Base-by-base conservation (phyloP, 2,329 filamentous ascomycete species). In the Sclerotiophoma versabilis region DNA sequence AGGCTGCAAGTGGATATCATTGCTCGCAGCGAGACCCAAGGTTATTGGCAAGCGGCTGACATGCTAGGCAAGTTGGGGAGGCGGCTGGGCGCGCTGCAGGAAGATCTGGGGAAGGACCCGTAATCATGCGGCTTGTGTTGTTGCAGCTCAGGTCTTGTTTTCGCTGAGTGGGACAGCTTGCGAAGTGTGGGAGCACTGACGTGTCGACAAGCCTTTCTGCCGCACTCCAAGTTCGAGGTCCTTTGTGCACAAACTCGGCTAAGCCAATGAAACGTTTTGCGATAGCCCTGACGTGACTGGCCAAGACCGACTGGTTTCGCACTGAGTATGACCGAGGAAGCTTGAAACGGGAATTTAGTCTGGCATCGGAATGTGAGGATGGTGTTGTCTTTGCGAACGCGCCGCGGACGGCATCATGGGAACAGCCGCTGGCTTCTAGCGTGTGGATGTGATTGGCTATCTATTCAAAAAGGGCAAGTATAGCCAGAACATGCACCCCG, bases 101-200 rank as follows among this genome's bases (percentile, higher is more conserved):
- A 46, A 50, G 45, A 52, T 47, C 42, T 45, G 43, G 58, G 50
- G 55, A 36, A 49, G 54, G 45, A 48, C 50, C 49, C 55, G 44
- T 51, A 26, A 42, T 49, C 33, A 51, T 57, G 54, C 54, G 54
- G 54, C 54, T 57, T 38, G 39, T 33, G 48, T 38, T 63, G 65
- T 65, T 72, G 70, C 63, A 68, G 71, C 70, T 71, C 60, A 63
- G 67, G 59, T 65, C 59, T 61, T 60, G 65, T 63, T 64, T 64
- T 49, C 54, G 49, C 44, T 11, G 32, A 43, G 62, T 67, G 65
- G 68, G 59, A 57, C 60, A 26, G 46, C 38, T 47, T 49, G 54
- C 57, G 53, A 56, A 57, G 46, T 52, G 49, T 55, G 56, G 51
- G 23, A 46, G 45, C 63, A 64, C 59, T 63, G 54, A 62, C 62